These are phyloP conservation scores for Friedmanniomyces simplex DNA, from an alignment of 495 filamentous ascomycete species.

Conservation along the genomic window DNA sequence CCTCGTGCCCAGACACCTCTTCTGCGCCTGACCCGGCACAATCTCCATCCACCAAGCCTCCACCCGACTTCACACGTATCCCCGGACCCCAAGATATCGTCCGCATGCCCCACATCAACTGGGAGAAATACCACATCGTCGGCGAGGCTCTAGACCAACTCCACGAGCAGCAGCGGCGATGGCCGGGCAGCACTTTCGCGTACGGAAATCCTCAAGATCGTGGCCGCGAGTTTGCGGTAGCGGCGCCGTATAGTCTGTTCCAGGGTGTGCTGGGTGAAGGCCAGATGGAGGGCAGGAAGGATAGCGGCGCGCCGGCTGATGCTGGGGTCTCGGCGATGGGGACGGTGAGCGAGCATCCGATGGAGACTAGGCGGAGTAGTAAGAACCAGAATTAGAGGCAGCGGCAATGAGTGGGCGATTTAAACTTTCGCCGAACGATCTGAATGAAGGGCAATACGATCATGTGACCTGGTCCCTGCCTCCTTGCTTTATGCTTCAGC, in stretches of 20 bases:
- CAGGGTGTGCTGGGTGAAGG: conserved; percentile 36
- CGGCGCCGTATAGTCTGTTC: conserved; percentile 64
- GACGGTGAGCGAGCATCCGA: conserved; percentile 20
- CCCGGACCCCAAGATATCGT: conserved; percentile 74
- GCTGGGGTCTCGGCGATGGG: neutral
- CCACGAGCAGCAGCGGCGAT: conserved; percentile 62
- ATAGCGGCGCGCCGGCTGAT: neutral
- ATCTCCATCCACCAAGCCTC: neutral
- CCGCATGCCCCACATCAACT: conserved; percentile 77
- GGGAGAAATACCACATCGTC: conserved; percentile 77
- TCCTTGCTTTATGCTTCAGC: too few relatives aligned
- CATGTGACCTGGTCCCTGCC: too few relatives aligned
- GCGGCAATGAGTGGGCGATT: too few relatives aligned
- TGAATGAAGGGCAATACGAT: too few relatives aligned
- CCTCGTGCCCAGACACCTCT: neutral
- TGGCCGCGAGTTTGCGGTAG: conserved; percentile 49
- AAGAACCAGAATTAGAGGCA: neutral
- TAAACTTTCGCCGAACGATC: too few relatives aligned
- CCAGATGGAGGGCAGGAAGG: neutral
- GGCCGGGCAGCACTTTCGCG: conserved; percentile 37
- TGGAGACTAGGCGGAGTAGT: conserved; percentile 18
- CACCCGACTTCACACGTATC: conserved; percentile 35
- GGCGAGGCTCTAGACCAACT: conserved; percentile 72
- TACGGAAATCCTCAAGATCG: conserved; percentile 23
- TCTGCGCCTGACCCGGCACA: neutral